A percentile compares a stretch with the other conserved stretches of the same genome.
Conservation (phyloP, 805 yeast species). For the Metschnikowia anglica region DNA sequence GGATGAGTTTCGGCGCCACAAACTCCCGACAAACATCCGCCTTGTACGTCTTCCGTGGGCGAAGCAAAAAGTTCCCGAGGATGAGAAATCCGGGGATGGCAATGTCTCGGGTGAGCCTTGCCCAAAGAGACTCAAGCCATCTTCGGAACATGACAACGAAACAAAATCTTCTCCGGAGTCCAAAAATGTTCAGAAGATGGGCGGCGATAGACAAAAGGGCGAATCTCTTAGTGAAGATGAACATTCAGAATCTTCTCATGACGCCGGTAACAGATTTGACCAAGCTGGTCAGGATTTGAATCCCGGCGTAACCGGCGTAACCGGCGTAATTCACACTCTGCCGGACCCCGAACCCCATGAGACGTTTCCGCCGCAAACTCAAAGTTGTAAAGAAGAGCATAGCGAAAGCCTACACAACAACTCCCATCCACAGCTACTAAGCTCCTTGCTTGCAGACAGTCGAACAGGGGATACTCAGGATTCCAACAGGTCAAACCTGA, state of each 20-base stretch:
- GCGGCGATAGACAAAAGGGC: background rate
- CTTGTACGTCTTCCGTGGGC: slow-evolving; percentile 16
- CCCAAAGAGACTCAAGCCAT: background rate
- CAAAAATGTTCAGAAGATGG: background rate
- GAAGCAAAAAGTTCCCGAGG: background rate
- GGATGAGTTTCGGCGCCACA: slow-evolving; percentile 11
- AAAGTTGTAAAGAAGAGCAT: background rate
- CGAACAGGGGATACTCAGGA: background rate
- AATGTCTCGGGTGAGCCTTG: background rate
- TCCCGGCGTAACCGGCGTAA: background rate
- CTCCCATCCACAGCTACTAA: background rate
- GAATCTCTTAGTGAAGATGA: background rate
- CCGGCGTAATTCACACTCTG: background rate
- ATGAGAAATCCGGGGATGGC: background rate
- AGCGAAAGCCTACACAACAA: background rate
- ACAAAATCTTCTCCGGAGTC: background rate
- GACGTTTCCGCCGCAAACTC: background rate
- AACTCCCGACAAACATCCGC: slow-evolving; percentile 18
- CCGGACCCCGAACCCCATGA: background rate
- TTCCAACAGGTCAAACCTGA: background rate
- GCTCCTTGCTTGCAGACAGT: slow-evolving; percentile 1
- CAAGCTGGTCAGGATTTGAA: too few species aligned
- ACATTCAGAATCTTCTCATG: background rate
- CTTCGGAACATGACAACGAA: background rate
- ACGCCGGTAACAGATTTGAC: background rate